phyloP scores from a whole-genome alignment of 1,139 yeast species.

The Pichia sp. region DNA sequence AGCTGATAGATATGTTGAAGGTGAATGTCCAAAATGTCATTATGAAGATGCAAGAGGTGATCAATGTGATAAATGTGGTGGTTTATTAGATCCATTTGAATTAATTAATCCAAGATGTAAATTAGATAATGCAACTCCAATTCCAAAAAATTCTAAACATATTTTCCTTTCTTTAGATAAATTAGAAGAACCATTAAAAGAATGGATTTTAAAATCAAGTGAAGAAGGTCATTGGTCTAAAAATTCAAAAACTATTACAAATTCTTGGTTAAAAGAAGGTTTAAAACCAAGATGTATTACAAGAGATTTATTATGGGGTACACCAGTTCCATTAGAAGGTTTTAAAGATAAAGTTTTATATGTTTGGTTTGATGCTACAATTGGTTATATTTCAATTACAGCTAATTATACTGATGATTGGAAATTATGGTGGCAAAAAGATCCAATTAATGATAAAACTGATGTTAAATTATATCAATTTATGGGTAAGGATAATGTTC shows the following conservation, averaged over 20 bases:
- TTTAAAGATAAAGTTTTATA: constrained; percentile 85
- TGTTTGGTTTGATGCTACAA: constrained; percentile 98
- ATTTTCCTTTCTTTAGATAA: constrained; percentile 78
- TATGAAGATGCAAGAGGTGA: constrained; percentile 98
- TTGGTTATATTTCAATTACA: constrained; percentile 93
- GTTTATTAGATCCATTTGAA: constrained; percentile 83
- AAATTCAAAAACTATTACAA: constrained; percentile 80
- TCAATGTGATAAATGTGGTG: constrained; percentile 97
- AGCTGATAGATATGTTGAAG: constrained; percentile 97
- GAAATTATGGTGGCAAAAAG: constrained; percentile 87
- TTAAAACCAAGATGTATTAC: constrained; percentile 93
- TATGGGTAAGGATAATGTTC: constrained; percentile 99
- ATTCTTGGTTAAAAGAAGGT: constrained; percentile 92
- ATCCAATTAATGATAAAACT: constrained; percentile 35
- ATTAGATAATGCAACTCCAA: constrained; percentile 76
- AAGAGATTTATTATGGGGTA: constrained; percentile 96
- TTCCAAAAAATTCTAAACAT: constrained; percentile 76
- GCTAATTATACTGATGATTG: constrained; percentile 84
- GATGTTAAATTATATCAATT: constrained; percentile 82
- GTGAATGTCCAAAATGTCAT: constrained; percentile 90
- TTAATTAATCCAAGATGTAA: constrained; percentile 93
- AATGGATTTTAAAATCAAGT: constrained; percentile 68
- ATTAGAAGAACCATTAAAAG: constrained; percentile 64
- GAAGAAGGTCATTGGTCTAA: constrained; percentile 83
- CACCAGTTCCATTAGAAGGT: constrained; percentile 85